Percentiles rank a stretch among this genome's conserved stretches.
Conservation (phyloP, 2,329 filamentous ascomycete species). For the Talaromyces albobiverticillius region DNA sequence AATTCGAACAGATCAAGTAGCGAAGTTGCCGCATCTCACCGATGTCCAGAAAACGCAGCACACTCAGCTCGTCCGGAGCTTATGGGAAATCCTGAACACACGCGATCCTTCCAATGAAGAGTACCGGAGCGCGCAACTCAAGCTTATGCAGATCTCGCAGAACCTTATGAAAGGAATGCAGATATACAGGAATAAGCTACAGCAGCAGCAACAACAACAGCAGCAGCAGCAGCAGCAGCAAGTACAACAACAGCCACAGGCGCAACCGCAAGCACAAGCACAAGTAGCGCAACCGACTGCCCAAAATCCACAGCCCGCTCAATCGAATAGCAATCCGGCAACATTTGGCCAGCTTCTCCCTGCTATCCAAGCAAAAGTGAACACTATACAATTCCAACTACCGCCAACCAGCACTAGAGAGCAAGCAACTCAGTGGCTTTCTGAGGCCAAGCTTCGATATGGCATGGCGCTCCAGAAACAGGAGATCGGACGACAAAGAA, state of each 20-base stretch:
- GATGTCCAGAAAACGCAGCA: slow-evolving; percentile 57
- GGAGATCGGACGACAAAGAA: slow-evolving; percentile 44
- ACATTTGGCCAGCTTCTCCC: slow-evolving; percentile 42
- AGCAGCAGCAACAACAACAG: slow-evolving; percentile 31
- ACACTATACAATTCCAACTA: slow-evolving; percentile 42
- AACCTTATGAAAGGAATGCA: slow-evolving; percentile 53
- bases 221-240: slow-evolving; percentile 19
- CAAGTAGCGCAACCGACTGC: slow-evolving; percentile 32
- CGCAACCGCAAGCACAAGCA: slow-evolving; percentile 29
- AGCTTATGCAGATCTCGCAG: slow-evolving; percentile 50
- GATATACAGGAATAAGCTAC: slow-evolving; percentile 42
- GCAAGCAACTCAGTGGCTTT: slow-evolving; percentile 44
- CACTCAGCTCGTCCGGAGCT: slow-evolving; percentile 50
- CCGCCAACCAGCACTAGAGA: slow-evolving; percentile 45
- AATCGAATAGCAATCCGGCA: slow-evolving; percentile 33
- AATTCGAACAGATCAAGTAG: slow-evolving; percentile 54
- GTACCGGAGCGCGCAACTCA: slow-evolving; percentile 49
- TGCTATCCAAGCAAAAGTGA: slow-evolving; percentile 47
- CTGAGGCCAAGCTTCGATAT: slow-evolving; percentile 46
- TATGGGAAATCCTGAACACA: slow-evolving; percentile 54
- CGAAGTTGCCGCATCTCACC: slow-evolving; percentile 51
- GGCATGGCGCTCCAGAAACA: slow-evolving; percentile 49
- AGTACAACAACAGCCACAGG: slow-evolving; percentile 18
- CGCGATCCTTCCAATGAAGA: slow-evolving; percentile 49
- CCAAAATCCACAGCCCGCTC: slow-evolving; percentile 24